A percentile compares a stretch with the other conserved stretches of the same genome.
These are phyloP conservation scores for Alternaria hordeiaustralica DNA, from an alignment of 2,329 filamentous ascomycete genomes.

Conservation along the genomic window DNA sequence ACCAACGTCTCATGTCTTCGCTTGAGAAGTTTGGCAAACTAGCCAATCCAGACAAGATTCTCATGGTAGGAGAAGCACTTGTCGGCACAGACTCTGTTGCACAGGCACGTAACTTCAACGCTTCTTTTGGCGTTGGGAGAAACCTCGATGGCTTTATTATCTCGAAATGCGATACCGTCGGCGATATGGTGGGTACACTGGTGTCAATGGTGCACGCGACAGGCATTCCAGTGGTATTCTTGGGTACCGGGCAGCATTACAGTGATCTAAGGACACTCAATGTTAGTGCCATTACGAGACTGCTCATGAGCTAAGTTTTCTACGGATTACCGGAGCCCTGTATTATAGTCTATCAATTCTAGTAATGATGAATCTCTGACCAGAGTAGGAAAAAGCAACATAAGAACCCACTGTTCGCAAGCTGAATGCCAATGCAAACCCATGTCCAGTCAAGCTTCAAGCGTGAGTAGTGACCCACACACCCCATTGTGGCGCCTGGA, in stretches of 20 bases:
- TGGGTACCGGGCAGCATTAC: conserved; percentile 76
- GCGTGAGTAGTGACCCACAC: background rate
- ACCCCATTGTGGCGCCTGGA: background rate
- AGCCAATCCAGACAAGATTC: conserved; percentile 94
- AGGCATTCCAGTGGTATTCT: conserved; percentile 91
- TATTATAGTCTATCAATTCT: background rate
- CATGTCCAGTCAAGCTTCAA: background rate
- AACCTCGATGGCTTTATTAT: conserved; percentile 96
- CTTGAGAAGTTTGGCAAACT: conserved; percentile 98
- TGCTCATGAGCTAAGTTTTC: conserved; percentile 61
- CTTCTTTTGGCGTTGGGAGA: conserved; percentile 81
- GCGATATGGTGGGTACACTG: conserved; percentile 96
- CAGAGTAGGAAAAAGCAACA: background rate
- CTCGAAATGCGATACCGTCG: conserved; percentile 97
- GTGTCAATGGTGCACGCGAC: conserved; percentile 98
- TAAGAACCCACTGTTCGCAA: background rate
- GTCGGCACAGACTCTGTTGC: conserved; percentile 95
- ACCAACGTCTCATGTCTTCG: conserved; percentile 92
- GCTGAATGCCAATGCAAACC: background rate
- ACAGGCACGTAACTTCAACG: conserved; percentile 95
- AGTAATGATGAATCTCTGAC: background rate
- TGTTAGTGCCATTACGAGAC: conserved; percentile 67
- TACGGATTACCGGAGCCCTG: background rate
- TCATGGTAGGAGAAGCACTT: conserved; percentile 94
- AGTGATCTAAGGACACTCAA: conserved; percentile 69